phyloP scores from a whole-genome alignment of 2,329 filamentous ascomycete genomes.

The Aureobasidium sp. region DNA sequence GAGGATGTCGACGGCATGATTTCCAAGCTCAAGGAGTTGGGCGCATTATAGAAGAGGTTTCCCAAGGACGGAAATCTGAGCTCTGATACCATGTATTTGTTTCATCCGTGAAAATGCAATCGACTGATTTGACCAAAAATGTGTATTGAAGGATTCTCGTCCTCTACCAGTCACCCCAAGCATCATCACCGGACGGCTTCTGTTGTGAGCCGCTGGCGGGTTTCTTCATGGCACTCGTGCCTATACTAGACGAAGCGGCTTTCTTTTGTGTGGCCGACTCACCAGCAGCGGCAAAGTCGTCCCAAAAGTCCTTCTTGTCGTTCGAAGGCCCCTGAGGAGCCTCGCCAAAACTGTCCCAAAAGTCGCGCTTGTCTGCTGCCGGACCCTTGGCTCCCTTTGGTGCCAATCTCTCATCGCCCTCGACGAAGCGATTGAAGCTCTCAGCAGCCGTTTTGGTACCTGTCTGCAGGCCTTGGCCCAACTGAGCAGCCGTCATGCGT shows the following conservation, averaged over 20 bases:
- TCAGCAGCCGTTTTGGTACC: constrained; percentile 71
- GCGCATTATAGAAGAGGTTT: constrained; percentile 60
- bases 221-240: constrained; percentile 59
- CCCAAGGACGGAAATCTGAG: not conserved
- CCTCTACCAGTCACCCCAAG: constrained; percentile 49
- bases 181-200: constrained; percentile 41
- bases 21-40: constrained; percentile 88
- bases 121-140: not conserved
- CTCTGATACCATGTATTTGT: constrained; percentile 14
- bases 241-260: constrained; percentile 46
- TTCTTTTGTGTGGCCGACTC: constrained; percentile 30
- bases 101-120: constrained; percentile 9
- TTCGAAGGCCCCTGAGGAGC: constrained; percentile 45
- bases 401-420: constrained; percentile 50
- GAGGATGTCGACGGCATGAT: constrained; percentile 96
- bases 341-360: constrained; percentile 86
- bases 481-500: constrained; percentile 48
- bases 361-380: constrained; percentile 67
- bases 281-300: constrained; percentile 37
- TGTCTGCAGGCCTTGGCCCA: constrained; percentile 55
- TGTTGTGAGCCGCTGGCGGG: constrained; percentile 22
- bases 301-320: constrained; percentile 50
- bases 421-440: constrained; percentile 78
- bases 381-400: constrained; percentile 41
- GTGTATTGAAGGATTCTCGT: not conserved